Evolutionary conservation across 768 basidiomycete genomes (phyloP), one percentile per base, ranked within the genome.

Genomic region (Leccinum boreale): DNA sequence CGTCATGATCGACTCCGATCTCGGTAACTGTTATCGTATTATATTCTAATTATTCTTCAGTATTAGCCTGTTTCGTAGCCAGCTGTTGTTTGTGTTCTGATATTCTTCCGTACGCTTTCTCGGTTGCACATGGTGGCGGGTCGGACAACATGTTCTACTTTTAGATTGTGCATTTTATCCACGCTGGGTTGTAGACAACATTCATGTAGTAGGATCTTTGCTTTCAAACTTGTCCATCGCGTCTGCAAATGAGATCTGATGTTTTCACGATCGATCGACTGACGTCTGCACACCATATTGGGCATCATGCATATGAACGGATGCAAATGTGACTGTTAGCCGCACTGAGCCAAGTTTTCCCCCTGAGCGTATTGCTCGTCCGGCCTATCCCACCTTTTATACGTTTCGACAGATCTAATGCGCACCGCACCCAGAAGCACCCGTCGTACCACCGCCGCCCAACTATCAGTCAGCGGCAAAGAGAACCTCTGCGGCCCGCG

Each of bases 1-100:
- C 61, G 11, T 65, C 48, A 48, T 66, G 51, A 59, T 24, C 5
- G 26, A 44, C 19, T 29, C 39, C 35, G 9, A 12, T 49, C 45
- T 52, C 24, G 23, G 21, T 48, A 28, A 42, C 17, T 55, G 58
- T 56, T 60, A 55, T 64, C 59, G 59, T 62, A 64, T 63, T 45
- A 10, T 19, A 19, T 45, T 58, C 26, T 62, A 63, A 51, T 72
- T 73, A 73, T 73, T 67, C 58, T 28, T 73, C 55, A 62, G 64
- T 72, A 68, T 72, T 64, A 50, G 51, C 24, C 8, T 9, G 15
- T n/a, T 56, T 35, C 42, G 50, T 56, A 48, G 26, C 28, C 55
- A 2, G 33, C 49, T 47, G 51, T 58, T 54, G 54, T 61, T 42
- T 59, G 50, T 67, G 50, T 63, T 58, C 31, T 31, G 12, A 12